These are phyloP conservation scores for Athelia psychrophila DNA, from an alignment of 1,284 basidiomycete species.

Conservation along the genomic window DNA sequence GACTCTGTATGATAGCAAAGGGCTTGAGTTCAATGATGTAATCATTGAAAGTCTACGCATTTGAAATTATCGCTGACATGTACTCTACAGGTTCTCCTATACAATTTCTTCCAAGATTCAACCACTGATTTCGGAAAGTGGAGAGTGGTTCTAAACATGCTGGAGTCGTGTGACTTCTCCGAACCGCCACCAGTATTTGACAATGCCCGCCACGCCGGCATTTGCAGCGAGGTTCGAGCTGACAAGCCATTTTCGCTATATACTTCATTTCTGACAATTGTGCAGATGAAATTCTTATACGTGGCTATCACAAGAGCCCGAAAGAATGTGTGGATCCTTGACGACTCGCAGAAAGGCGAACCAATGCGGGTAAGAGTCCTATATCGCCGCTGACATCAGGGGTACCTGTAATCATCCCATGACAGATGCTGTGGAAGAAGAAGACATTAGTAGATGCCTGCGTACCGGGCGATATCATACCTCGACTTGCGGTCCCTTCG, in stretches of 20 bases:
- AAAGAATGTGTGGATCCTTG: slow-evolving; percentile 66
- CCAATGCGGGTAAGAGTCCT: slow-evolving; percentile 51
- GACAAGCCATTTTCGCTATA: background rate
- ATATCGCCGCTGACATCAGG: background rate
- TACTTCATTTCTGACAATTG: slow-evolving; percentile 3
- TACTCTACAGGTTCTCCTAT: slow-evolving; percentile 58
- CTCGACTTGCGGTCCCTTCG: slow-evolving; percentile 47
- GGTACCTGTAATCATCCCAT: background rate
- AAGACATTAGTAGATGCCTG: slow-evolving; percentile 40
- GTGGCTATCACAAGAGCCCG: slow-evolving; percentile 70
- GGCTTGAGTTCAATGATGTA: slow-evolving; percentile 72
- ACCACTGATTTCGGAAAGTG: slow-evolving; percentile 46
- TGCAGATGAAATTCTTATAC: slow-evolving; percentile 63
- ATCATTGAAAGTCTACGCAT: slow-evolving; percentile 13
- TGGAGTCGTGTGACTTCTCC: slow-evolving; percentile 20
- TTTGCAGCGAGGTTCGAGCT: slow-evolving; percentile 56
- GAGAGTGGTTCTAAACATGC: slow-evolving; percentile 52
- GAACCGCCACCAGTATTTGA: slow-evolving; percentile 49
- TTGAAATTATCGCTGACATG: background rate
- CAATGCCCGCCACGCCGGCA: slow-evolving; percentile 47
- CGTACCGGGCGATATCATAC: slow-evolving; percentile 40
- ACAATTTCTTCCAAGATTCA: slow-evolving; percentile 71
- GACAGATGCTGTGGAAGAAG: slow-evolving; percentile 46
- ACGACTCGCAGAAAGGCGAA: slow-evolving; percentile 52
- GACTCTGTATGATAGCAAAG: slow-evolving; percentile 74